Conservation (phyloP, 495 filamentous ascomycete genomes). For the Evansstolkia leycettana region DNA sequence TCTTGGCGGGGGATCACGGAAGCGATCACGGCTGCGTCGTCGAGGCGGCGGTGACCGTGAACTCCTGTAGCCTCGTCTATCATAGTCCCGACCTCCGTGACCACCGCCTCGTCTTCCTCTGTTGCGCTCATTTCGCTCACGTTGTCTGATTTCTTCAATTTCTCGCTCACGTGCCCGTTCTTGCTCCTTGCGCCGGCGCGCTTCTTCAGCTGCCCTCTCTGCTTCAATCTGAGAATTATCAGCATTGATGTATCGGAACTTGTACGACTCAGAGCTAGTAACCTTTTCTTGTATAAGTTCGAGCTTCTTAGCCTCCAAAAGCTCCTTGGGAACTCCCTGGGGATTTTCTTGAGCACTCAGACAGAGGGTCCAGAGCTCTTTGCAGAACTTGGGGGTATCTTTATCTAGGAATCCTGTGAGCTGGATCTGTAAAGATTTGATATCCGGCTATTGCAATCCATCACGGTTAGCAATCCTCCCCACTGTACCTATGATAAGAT, state of each 20-base stretch:
- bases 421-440: conserved; percentile 86
- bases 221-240: conserved; percentile 53
- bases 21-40: conserved; percentile 39
- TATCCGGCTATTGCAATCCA: conserved; percentile 58
- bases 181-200: conserved; percentile 54
- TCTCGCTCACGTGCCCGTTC: conserved; percentile 46
- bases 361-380: conserved; percentile 83
- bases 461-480: neutral
- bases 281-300: conserved; percentile 93
- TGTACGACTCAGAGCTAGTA: neutral
- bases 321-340: conserved; percentile 85
- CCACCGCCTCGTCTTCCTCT: conserved; percentile 46
- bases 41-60: conserved; percentile 57
- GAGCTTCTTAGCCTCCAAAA: conserved; percentile 89
- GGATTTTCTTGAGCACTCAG: conserved; percentile 80
- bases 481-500: neutral
- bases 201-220: conserved; percentile 69
- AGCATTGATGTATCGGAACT: neutral
- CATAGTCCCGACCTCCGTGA: conserved; percentile 35
- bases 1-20: conserved; percentile 38
- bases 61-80: conserved; percentile 25
- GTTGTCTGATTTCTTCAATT: conserved; percentile 52
- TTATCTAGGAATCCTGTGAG: conserved; percentile 93
- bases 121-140: conserved; percentile 60
- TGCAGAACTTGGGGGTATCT: conserved; percentile 82